phyloP scores from a whole-genome alignment of 768 basidiomycete species.

The Xerocomellus dryophilus region DNA sequence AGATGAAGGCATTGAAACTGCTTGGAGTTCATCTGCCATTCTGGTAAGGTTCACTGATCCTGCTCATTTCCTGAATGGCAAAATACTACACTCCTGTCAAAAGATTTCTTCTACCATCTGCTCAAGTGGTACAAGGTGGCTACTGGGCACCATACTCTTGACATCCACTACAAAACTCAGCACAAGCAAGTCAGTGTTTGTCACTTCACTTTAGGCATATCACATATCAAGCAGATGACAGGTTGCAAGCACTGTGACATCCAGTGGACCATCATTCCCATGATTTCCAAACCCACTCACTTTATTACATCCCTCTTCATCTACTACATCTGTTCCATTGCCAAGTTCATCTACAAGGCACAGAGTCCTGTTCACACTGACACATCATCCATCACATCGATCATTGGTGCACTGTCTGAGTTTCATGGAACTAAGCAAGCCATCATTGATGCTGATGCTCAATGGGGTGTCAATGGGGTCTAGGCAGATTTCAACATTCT shows the following conservation, averaged over 20 bases:
- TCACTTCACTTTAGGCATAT: background rate
- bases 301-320: background rate
- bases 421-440: constrained; percentile 17
- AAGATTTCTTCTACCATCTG: constrained; percentile 11
- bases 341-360: background rate
- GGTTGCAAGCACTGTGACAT: background rate
- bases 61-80: background rate
- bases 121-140: constrained; percentile 11
- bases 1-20: background rate
- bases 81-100: constrained; percentile 10
- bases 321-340: background rate
- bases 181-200: background rate
- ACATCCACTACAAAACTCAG: background rate
- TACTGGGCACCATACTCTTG: background rate
- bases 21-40: background rate
- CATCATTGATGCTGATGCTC: constrained; percentile 10
- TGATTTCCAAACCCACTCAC: background rate
- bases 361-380: background rate
- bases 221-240: background rate
- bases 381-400: constrained; percentile 4
- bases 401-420: constrained; percentile 4
- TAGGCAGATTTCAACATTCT: constrained; percentile 5
- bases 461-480: background rate
- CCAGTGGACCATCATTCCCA: background rate
- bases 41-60: background rate